Evolutionary conservation across 2,329 filamentous ascomycete genomes (phyloP).

Genomic region (Acrocalymma vagum): DNA sequence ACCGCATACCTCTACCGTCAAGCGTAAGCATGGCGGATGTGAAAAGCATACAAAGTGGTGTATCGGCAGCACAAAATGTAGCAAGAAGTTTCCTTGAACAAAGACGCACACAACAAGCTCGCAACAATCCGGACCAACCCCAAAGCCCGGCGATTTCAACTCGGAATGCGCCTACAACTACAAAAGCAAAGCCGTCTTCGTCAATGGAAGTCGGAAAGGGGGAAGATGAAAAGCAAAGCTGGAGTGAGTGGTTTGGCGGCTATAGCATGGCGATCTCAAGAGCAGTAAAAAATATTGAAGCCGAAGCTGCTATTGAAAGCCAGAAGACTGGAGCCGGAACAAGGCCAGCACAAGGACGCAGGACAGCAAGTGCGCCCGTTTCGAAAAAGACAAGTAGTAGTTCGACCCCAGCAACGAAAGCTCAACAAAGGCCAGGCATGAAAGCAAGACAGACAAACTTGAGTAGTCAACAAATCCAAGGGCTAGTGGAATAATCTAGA

Average conservation of each 20-base stretch:
- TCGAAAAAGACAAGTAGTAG: constrained; percentile 6
- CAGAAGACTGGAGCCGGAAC: constrained; percentile 17
- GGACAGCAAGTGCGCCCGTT: constrained; percentile 9
- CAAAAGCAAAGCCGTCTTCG: constrained; percentile 13
- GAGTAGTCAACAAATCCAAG: constrained; percentile 24
- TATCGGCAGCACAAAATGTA: constrained; percentile 43
- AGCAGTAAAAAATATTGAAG: constrained; percentile 47
- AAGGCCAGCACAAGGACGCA: constrained; percentile 2
- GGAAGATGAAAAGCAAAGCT: constrained; percentile 33
- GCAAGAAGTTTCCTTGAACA: constrained; percentile 43
- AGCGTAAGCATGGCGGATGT: constrained; percentile 42
- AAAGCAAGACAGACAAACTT: constrained; percentile 18
- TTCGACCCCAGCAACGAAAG: constrained; percentile 2
- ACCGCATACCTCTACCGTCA: constrained; percentile 45
- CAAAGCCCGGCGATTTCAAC: constrained; percentile 1
- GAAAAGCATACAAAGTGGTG: constrained; percentile 42
- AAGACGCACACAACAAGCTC: constrained; percentile 20
- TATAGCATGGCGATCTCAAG: constrained; percentile 46
- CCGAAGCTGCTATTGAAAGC: constrained; percentile 44
- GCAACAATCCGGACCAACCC: constrained; percentile 1
- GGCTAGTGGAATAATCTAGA: constrained; percentile 16
- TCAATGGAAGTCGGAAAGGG: constrained; percentile 26
- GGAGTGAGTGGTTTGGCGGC: constrained; percentile 49
- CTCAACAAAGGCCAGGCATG: constrained; percentile 19
- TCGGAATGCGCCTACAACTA: constrained; percentile 1